phyloP scores from a whole-genome alignment of 768 basidiomycete genomes.

The Epithele typhae region DNA sequence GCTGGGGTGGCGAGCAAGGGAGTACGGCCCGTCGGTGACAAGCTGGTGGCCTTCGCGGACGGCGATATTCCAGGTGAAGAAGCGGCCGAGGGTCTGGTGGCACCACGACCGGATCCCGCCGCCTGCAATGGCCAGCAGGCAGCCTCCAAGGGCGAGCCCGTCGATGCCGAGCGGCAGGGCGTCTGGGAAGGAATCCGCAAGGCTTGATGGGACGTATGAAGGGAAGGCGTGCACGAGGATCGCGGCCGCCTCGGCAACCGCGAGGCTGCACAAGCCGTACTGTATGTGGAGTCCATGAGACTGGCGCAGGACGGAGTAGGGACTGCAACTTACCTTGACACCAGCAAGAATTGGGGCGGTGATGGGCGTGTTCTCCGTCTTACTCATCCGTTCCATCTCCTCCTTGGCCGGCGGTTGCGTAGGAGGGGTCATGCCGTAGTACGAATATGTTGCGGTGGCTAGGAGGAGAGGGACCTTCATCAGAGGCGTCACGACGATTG shows the following conservation, averaged over 20 bases:
- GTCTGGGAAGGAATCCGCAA: not conserved
- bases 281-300: too few relatives aligned
- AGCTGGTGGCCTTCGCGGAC: slow-evolving; percentile 9
- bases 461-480: slow-evolving; percentile 5
- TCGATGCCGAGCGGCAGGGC: not conserved
- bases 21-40: slow-evolving; percentile 11
- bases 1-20: slow-evolving; percentile 13
- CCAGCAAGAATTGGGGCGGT: not conserved
- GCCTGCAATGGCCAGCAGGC: not conserved
- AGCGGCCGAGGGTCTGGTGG: slow-evolving; percentile 6
- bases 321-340: not conserved
- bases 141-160: not conserved
- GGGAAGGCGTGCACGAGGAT: not conserved
- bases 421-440: not conserved
- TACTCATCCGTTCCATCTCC: not conserved
- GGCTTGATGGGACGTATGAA: not conserved
- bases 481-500: not conserved
- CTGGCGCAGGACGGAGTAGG: not conserved
- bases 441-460: not conserved
- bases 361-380: too few relatives aligned
- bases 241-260: not conserved
- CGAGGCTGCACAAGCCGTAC: not conserved
- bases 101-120: not conserved
- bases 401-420: too few relatives aligned
- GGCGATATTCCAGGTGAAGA: slow-evolving; percentile 15